phyloP scores from a whole-genome alignment of 441 rosid species.

The Oxalis stricta region DNA sequence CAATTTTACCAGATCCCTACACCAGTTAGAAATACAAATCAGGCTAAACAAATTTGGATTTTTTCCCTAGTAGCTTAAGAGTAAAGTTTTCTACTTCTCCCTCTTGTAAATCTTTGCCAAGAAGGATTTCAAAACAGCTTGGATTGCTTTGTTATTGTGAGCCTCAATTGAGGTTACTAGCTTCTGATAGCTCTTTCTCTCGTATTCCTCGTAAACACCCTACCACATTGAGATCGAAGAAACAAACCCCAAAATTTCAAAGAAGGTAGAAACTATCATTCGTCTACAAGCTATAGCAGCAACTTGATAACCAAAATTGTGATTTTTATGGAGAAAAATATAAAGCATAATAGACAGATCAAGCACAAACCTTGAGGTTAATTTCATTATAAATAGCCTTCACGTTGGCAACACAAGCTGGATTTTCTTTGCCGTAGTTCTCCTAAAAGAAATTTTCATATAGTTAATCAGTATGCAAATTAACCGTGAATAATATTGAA shows the following conservation, averaged over 20 bases:
- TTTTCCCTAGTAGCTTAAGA: neutral
- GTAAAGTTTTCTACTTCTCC: conserved; percentile 29
- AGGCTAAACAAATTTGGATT: conserved; percentile 10
- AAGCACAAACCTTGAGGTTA: conserved; percentile 47
- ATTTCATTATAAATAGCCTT: conserved; percentile 60
- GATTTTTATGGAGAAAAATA: neutral
- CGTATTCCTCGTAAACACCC: conserved; percentile 58
- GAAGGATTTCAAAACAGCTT: conserved; percentile 75
- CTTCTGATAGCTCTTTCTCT: conserved; percentile 63
- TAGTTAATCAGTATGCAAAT: conserved; percentile 4
- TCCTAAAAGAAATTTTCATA: conserved; percentile 30
- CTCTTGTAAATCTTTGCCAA: conserved; percentile 87
- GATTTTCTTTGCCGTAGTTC: conserved; percentile 65
- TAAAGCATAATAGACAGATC: no score
- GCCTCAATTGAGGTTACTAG: conserved; percentile 45
- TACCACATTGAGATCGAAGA: conserved; percentile 7
- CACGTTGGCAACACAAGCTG: conserved; percentile 45
- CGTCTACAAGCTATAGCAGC: no score
- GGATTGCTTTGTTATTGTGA: conserved; percentile 58
- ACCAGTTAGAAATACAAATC: conserved; percentile 3
- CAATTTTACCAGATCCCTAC: neutral
- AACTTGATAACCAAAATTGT: neutral
- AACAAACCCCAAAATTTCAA: neutral
- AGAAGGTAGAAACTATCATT: no score
- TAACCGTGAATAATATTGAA: neutral